Evolutionary conservation across 2,329 filamentous ascomycete genomes (phyloP), one percentile per base, ranked within the genome.

Genomic region (Dactylonectria macrodidyma): DNA sequence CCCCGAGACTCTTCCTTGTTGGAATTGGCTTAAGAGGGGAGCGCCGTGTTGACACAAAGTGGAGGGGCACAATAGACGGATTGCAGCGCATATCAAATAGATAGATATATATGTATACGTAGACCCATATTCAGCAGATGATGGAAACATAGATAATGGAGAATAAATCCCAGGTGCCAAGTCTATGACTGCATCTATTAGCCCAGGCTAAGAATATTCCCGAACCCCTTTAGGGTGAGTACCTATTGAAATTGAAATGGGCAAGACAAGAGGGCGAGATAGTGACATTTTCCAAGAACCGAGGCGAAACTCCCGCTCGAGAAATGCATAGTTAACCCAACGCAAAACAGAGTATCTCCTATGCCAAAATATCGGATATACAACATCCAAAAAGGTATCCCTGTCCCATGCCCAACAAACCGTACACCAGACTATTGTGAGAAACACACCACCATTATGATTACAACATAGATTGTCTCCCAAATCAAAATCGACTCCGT

Each of bases 401-500:
- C 47, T 51, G 50, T 63, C 50, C 24, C 19, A 52, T 59, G 34
- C 51, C 57, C 48, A 62, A 62, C 34, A 41, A 36, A 14, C 41
- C 36, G 46, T 50, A 52, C 47, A 65, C 66, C 63, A 63, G 56
- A 22, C 46, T 54, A 30, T 56, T 33, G 24, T 57, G 36, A 52
- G 26, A 61, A 36, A 57, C 34, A 46, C 3, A 48, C 22, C 46
- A 12, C 46, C 22, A 38, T 26, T 12, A 58, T 36, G 19, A 51
- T 10, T 41, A 41, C 16, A 22, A 6, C 44, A 52, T 22, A 34
- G 34, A 54, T 47, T 16, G 11, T 51, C 46, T 36, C 47, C 59
- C 59, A 71, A 44, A 68, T 71, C 57, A 71, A 8, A 59, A 59
- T 59, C 67, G 67, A 60, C 71, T 76, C 50, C 76, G 72, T 30